Conservation (phyloP, 2,329 filamentous ascomycete genomes). For the Microdochium nivale region DNA sequence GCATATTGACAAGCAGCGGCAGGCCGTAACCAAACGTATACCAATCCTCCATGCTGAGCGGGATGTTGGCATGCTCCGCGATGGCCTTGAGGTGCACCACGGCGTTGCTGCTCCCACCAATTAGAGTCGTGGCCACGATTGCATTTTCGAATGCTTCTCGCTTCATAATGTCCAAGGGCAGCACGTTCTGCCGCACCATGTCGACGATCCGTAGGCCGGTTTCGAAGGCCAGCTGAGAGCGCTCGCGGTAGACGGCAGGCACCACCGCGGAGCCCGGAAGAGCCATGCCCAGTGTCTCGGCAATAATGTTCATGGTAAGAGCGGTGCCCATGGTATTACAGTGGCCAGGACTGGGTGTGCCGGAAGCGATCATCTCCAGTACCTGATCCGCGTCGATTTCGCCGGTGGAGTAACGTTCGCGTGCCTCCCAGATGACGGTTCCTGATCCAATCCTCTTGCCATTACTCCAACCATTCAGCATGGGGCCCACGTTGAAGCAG, state of each 20-base stretch:
- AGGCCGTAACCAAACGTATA: conserved; percentile 38
- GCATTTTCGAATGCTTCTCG: conserved; percentile 47
- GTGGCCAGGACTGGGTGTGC: conserved; percentile 35
- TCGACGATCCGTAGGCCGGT: conserved; percentile 40
- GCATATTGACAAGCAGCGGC: conserved; percentile 44
- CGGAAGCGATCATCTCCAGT: conserved; percentile 30
- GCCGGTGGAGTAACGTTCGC: conserved; percentile 36
- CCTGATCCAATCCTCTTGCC: conserved; percentile 33
- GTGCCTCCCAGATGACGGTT: conserved; percentile 37
- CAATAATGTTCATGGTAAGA: conserved; percentile 42
- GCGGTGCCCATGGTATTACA: conserved; percentile 47
- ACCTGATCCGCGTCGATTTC: conserved; percentile 33
- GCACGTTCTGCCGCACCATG: conserved; percentile 37
- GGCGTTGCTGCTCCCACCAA: conserved; percentile 48
- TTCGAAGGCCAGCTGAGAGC: conserved; percentile 36
- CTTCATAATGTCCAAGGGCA: conserved; percentile 46
- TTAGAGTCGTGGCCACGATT: conserved; percentile 43
- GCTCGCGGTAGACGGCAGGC: conserved; percentile 39
- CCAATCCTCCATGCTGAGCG: conserved; percentile 43
- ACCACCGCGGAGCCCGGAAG: conserved; percentile 41
- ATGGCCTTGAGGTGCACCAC: conserved; percentile 47
- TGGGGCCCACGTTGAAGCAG: conserved; percentile 42
- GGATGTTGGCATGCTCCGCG: conserved; percentile 43
- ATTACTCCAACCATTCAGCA: conserved; percentile 38
- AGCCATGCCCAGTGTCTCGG: conserved; percentile 43